phyloP scores from a whole-genome alignment of 306 rosid genomes.

The cucumber (Cucumis sativus) region DNA sequence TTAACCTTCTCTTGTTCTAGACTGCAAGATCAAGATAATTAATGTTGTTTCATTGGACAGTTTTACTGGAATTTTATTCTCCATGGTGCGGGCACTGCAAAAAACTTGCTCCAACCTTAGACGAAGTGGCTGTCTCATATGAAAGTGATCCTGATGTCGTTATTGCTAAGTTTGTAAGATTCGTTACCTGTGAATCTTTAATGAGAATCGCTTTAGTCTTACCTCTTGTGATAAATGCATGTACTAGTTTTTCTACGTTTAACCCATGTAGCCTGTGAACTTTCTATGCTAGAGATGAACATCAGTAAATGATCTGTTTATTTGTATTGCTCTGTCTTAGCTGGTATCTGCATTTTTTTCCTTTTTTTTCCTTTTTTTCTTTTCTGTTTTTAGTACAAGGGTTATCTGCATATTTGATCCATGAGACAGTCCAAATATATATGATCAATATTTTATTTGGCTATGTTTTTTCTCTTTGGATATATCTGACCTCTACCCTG shows the following conservation, averaged over 20 bases:
- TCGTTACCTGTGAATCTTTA: not conserved
- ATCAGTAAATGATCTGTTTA: not conserved
- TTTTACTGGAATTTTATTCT: constrained; percentile 81
- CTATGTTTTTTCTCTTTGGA: not conserved
- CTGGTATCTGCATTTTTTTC: not conserved
- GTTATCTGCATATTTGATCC: not conserved
- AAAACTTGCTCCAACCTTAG: constrained; percentile 75
- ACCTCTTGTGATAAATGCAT: not conserved
- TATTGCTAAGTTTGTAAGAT: constrained; percentile 76
- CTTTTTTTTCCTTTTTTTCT: too few species aligned
- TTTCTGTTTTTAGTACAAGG: not conserved
- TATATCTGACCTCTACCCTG: not conserved
- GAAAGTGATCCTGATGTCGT: constrained; percentile 53
- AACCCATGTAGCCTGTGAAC: not conserved
- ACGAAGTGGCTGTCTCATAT: constrained; percentile 70
- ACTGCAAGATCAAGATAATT: not conserved
- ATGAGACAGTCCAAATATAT: not conserved
- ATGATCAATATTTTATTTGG: not conserved
- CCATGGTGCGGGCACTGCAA: constrained; percentile 99
- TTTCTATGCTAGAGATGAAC: not conserved
- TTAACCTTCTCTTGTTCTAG: not conserved
- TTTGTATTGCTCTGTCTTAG: not conserved
- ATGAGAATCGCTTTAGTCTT: not conserved
- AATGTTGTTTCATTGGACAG: constrained; percentile 29
- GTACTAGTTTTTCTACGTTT: not conserved